Percentiles rank a stretch among this genome's conserved stretches.
These are phyloP conservation scores for Fusarium brevicatenulatum DNA, from an alignment of 2,329 filamentous ascomycete species.

Conservation along the genomic window DNA sequence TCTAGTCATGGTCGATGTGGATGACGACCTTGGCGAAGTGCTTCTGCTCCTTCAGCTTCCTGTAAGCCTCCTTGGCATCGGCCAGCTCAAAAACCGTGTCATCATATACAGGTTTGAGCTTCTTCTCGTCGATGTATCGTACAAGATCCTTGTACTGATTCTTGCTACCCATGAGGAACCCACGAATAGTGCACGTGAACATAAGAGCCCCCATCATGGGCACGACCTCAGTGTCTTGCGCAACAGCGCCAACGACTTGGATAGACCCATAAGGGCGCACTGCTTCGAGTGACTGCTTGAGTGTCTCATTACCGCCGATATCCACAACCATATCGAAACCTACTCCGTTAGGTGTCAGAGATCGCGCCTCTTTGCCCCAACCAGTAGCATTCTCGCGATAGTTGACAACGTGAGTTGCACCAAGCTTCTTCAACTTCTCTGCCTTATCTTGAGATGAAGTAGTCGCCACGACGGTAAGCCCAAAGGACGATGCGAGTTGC, in stretches of 20 bases:
- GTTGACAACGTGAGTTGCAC: slow-evolving; percentile 69
- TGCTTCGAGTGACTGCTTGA: slow-evolving; percentile 65
- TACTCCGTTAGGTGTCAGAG: slow-evolving; percentile 54
- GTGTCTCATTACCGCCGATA: slow-evolving; percentile 71
- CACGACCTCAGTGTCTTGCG: slow-evolving; percentile 30
- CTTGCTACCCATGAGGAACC: slow-evolving; percentile 43
- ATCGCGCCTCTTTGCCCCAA: slow-evolving; percentile 69
- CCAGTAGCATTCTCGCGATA: slow-evolving; percentile 63
- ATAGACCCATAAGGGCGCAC: slow-evolving; percentile 52
- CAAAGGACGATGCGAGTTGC: slow-evolving; percentile 58
- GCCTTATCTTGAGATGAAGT: slow-evolving; percentile 67
- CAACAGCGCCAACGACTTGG: slow-evolving; percentile 47
- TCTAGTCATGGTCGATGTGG: slow-evolving; percentile 34
- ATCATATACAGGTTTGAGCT: slow-evolving; percentile 47
- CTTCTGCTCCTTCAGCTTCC: slow-evolving; percentile 46
- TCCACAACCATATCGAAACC: slow-evolving; percentile 74
- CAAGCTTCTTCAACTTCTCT: slow-evolving; percentile 61
- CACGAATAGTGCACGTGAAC: slow-evolving; percentile 45
- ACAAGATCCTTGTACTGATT: slow-evolving; percentile 45
- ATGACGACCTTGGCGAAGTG: slow-evolving; percentile 53
- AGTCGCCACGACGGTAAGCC: slow-evolving; percentile 67
- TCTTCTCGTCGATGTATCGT: slow-evolving; percentile 47
- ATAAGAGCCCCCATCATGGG: slow-evolving; percentile 42
- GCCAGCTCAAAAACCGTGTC: slow-evolving; percentile 45
- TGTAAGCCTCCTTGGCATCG: slow-evolving; percentile 48